Percentiles rank a stretch among this genome's conserved stretches.
Conservation (phyloP, 306 rosid species). For the Acacia acuminata region DNA sequence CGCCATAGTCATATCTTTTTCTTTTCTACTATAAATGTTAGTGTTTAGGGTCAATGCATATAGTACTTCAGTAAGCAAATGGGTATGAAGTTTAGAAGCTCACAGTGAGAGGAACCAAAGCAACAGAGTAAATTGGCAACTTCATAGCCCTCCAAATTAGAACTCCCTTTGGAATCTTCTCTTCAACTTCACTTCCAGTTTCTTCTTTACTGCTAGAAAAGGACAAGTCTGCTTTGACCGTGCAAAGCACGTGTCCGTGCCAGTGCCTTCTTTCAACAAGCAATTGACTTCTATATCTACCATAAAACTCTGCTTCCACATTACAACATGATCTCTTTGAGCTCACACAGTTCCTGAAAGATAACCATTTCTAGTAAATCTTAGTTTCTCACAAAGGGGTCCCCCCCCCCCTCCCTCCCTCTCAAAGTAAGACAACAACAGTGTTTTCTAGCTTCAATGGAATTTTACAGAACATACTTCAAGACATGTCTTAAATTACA, state of each 20-base stretch:
- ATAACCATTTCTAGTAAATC: neutral
- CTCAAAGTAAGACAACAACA: neutral
- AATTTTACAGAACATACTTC: neutral
- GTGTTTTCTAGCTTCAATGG: neutral
- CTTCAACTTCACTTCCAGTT: slow-evolving; percentile 37
- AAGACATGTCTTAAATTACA: neutral
- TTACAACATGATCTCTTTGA: slow-evolving; percentile 24
- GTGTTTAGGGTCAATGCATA: neutral
- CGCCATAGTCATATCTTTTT: neutral
- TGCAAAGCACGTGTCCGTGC: slow-evolving; percentile 3
- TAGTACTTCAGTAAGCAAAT: neutral
- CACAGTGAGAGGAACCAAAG: slow-evolving; percentile 85
- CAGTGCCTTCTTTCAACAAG: slow-evolving; percentile 29
- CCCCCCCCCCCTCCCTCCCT: no score
- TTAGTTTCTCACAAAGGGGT: neutral
- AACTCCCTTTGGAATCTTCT: slow-evolving; percentile 45
- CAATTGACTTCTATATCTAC: slow-evolving; percentile 30
- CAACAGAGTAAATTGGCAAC: slow-evolving; percentile 89
- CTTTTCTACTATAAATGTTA: neutral
- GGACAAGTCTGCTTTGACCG: slow-evolving; percentile 24
- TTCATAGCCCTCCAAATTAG: slow-evolving; percentile 89
- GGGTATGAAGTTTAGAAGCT: slow-evolving; percentile 33
- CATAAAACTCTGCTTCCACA: slow-evolving; percentile 18
- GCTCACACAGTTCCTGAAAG: slow-evolving; percentile 30
- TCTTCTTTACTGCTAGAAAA: slow-evolving; percentile 26